Evolutionary conservation across 2,329 filamentous ascomycete species (phyloP).

Genomic region (Balansia obtecta): DNA sequence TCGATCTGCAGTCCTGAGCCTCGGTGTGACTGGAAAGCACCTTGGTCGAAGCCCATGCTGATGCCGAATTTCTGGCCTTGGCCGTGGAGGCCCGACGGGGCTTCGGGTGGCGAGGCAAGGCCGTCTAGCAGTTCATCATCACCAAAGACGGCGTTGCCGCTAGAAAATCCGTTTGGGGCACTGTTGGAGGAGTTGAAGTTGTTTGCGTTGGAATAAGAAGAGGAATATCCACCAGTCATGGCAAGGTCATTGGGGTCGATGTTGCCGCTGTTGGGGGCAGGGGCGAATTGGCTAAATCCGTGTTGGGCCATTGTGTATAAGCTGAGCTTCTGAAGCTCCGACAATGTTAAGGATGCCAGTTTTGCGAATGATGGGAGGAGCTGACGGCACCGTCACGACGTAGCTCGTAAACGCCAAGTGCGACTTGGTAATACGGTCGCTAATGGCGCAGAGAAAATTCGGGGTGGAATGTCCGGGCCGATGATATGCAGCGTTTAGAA

Average conservation of each 20-base stretch:
- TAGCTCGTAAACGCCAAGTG: constrained; percentile 1
- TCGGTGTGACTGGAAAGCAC: constrained; percentile 43
- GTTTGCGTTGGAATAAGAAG: constrained; percentile 38
- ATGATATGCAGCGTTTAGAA: neutral
- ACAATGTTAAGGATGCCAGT: constrained; percentile 6
- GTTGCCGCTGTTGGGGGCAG: constrained; percentile 40
- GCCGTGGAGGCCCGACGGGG: constrained; percentile 35
- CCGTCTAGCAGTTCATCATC: constrained; percentile 83
- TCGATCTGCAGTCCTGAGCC: constrained; percentile 47
- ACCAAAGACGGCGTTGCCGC: constrained; percentile 65
- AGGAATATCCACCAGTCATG: constrained; percentile 50
- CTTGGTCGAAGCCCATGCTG: constrained; percentile 44
- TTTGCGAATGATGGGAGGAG: constrained; percentile 2
- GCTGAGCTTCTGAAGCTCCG: constrained; percentile 9
- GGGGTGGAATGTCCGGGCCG: neutral
- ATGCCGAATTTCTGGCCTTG: constrained; percentile 46
- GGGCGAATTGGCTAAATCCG: constrained; percentile 43
- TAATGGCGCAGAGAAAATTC: neutral
- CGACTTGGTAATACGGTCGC: constrained; percentile 1
- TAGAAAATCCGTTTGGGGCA: constrained; percentile 60
- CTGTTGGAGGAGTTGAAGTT: constrained; percentile 48
- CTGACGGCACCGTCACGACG: constrained; percentile 5
- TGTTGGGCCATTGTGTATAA: constrained; percentile 38
- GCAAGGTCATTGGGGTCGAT: constrained; percentile 80
- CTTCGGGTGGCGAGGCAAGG: constrained; percentile 44